phyloP scores from a whole-genome alignment of 805 yeast genomes.

The Kregervanrija pseudodelftensis region DNA sequence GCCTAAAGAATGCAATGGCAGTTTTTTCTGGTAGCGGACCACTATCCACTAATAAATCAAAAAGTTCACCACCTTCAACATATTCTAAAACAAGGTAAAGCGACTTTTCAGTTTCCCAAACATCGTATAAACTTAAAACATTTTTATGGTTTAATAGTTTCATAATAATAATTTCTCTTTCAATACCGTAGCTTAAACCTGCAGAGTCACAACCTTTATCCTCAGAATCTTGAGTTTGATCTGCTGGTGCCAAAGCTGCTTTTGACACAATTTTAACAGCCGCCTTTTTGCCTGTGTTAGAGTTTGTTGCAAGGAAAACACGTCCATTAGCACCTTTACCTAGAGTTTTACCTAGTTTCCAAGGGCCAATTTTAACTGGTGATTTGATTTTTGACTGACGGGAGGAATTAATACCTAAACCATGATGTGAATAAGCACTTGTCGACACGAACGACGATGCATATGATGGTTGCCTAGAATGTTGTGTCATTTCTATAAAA shows the following conservation, averaged over 20 bases:
- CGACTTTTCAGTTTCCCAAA: slow-evolving; percentile 81
- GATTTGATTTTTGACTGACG: slow-evolving; percentile 18
- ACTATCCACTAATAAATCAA: slow-evolving; percentile 81
- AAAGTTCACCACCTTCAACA: slow-evolving; percentile 95
- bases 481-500: slow-evolving; percentile 26
- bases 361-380: slow-evolving; percentile 71
- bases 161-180: slow-evolving; percentile 81
- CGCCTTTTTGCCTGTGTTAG: slow-evolving; percentile 78
- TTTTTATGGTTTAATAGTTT: slow-evolving; percentile 72
- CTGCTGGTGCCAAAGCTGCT: slow-evolving; percentile 39
- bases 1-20: slow-evolving; percentile 82
- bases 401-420: slow-evolving; percentile 8
- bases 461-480: slow-evolving; percentile 55
- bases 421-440: slow-evolving; percentile 10
- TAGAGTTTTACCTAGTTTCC: slow-evolving; percentile 91
- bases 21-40: slow-evolving; percentile 87
- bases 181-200: slow-evolving; percentile 75
- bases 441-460: slow-evolving; percentile 44
- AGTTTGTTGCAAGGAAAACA: slow-evolving; percentile 85
- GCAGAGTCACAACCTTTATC: slow-evolving; percentile 39
- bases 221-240: slow-evolving; percentile 18
- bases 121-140: slow-evolving; percentile 73
- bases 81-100: slow-evolving; percentile 86
- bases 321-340: slow-evolving; percentile 98
- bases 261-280: slow-evolving; percentile 97